These are phyloP conservation scores for Psidium guajava DNA, from an alignment of 345 rosid species.

Conservation along the genomic window DNA sequence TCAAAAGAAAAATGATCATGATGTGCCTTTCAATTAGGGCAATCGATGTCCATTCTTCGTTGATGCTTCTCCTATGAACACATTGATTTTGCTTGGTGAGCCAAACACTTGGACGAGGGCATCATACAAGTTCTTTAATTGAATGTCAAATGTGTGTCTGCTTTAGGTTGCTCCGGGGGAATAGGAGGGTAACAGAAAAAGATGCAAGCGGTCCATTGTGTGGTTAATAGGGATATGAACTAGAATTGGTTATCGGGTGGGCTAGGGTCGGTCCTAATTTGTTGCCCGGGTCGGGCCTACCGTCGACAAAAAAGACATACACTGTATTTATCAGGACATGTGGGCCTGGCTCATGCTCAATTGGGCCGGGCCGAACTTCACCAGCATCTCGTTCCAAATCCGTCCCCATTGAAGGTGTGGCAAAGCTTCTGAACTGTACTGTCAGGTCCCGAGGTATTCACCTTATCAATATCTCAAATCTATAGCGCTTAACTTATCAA, in stretches of 20 bases:
- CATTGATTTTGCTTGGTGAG: background rate
- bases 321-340: background rate
- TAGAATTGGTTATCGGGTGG: background rate
- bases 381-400: background rate
- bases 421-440: too few relatives aligned
- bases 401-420: background rate
- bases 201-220: background rate
- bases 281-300: too few relatives aligned
- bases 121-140: too few relatives aligned
- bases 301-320: background rate
- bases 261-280: background rate
- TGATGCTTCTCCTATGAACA: background rate
- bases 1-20: background rate
- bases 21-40: background rate
- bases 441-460: too few relatives aligned
- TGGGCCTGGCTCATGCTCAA: background rate
- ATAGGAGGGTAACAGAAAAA: background rate
- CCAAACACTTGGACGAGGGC: background rate
- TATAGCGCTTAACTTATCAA: too few relatives aligned
- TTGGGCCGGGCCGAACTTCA: background rate
- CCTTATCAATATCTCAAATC: too few relatives aligned
- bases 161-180: background rate
- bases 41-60: background rate
- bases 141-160: background rate
- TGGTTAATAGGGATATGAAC: background rate